A percentile compares a stretch with the other conserved stretches of the same genome.
Evolutionary conservation across 768 basidiomycete genomes (phyloP).

Genomic region (Lepiota venenata): DNA sequence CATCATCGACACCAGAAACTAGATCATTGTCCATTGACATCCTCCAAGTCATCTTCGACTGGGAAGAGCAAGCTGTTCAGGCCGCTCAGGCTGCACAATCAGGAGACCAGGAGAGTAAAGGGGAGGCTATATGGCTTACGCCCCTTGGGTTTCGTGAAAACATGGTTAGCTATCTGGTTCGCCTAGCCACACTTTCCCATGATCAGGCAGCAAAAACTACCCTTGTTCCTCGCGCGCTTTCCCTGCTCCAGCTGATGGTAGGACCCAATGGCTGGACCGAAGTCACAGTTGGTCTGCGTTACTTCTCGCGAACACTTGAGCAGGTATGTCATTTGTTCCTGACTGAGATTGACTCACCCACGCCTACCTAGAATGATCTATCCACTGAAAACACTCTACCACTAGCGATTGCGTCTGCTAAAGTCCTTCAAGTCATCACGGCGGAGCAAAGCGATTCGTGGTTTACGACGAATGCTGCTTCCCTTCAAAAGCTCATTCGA

Average conservation of each 20-base stretch:
- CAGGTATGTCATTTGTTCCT: slow-evolving; percentile 45
- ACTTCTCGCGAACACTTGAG: slow-evolving; percentile 82
- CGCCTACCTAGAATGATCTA: slow-evolving; percentile 59
- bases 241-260: slow-evolving; percentile 72
- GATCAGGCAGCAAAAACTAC: slow-evolving; percentile 45
- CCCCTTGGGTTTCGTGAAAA: slow-evolving; percentile 82
- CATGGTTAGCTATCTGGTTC: slow-evolving; percentile 94
- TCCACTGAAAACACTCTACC: slow-evolving; percentile 59
- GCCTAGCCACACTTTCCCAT: slow-evolving; percentile 70
- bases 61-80: slow-evolving; percentile 75
- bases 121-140: slow-evolving; percentile 54
- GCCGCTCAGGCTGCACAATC: slow-evolving; percentile 31
- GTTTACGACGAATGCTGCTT: slow-evolving; percentile 67
- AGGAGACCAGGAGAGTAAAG: slow-evolving; percentile 11
- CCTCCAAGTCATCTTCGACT: slow-evolving; percentile 87
- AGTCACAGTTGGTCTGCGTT: slow-evolving; percentile 87
- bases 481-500: slow-evolving; percentile 80
- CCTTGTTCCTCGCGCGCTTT: slow-evolving; percentile 61
- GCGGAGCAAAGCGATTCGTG: slow-evolving; percentile 81
- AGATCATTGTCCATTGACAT: slow-evolving; percentile 88
- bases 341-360: background rate
- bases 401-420: slow-evolving; percentile 77
- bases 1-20: slow-evolving; percentile 70
- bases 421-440: slow-evolving; percentile 84
- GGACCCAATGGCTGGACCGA: slow-evolving; percentile 86